Conservation (phyloP, 805 yeast species). For the Debaryomyces hansenii region DNA sequence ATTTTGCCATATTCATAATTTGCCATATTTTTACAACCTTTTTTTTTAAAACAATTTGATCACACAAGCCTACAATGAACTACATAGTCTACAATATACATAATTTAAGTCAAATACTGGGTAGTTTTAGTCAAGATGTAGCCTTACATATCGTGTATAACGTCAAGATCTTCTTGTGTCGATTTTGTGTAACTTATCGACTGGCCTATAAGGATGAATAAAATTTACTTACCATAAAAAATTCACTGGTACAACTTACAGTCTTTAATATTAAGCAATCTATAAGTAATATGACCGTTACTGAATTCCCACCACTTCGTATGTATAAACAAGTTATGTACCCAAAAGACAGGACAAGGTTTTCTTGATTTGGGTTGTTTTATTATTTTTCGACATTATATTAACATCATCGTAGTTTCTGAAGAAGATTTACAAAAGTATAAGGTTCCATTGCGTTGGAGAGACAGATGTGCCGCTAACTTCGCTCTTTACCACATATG, state of each 20-base stretch:
- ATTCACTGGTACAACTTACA: conserved; percentile 1
- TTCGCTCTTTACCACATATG: conserved; percentile 46
- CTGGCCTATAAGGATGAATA: conserved; percentile 12
- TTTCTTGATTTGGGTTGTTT: background rate
- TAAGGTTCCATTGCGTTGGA: conserved; percentile 73
- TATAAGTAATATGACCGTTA: conserved; percentile 27
- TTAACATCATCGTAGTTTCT: conserved; percentile 47
- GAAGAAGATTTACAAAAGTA: conserved; percentile 82
- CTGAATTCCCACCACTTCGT: conserved; percentile 46
- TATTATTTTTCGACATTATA: conserved; percentile 1
- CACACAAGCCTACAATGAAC: too few relatives aligned
- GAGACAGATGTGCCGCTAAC: conserved; percentile 78
- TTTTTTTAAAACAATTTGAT: too few relatives aligned
- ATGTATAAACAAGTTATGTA: conserved; percentile 15
- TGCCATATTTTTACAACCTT: too few relatives aligned
- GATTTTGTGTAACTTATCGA: conserved; percentile 7
- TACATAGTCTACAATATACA: too few relatives aligned
- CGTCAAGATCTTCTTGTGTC: background rate
- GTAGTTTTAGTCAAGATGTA: background rate
- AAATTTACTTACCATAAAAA: conserved; percentile 1
- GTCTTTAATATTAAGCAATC: background rate
- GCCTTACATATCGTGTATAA: background rate
- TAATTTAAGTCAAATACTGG: background rate
- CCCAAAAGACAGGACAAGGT: background rate
- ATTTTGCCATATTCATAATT: too few relatives aligned